Conservation (phyloP, 148 eudicot species). For the Amaranthus hypochondriacus region DNA sequence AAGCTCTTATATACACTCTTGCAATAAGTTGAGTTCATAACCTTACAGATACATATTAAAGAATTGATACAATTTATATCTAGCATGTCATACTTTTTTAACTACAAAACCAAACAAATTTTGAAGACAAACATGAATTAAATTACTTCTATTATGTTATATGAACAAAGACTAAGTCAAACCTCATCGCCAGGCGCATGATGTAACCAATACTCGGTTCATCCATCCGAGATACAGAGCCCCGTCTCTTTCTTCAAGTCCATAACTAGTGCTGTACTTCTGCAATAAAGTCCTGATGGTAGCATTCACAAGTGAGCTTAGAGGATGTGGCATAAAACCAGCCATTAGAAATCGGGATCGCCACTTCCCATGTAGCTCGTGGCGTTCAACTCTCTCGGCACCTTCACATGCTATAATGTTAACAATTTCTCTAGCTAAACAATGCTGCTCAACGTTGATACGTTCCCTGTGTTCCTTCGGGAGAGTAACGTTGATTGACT, state of each 20-base stretch:
- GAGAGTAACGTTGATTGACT: conserved; percentile 43
- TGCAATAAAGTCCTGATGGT: conserved; percentile 36
- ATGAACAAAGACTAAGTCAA: neutral
- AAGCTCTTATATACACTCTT: conserved; percentile 3
- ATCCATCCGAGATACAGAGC: conserved; percentile 55
- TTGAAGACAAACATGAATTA: neutral
- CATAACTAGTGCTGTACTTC: conserved; percentile 38
- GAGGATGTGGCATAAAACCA: conserved; percentile 49
- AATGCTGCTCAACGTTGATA: conserved; percentile 55
- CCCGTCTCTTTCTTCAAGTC: conserved; percentile 45
- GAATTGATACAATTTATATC: neutral
- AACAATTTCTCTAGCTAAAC: conserved; percentile 53
- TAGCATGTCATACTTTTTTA: neutral
- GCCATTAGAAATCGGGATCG: conserved; percentile 52
- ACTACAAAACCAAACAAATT: neutral
- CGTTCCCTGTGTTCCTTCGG: conserved; percentile 42
- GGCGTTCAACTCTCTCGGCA: conserved; percentile 56
- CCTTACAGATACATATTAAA: neutral
- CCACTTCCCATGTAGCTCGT: conserved; percentile 61
- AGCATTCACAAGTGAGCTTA: conserved; percentile 43
- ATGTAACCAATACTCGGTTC: conserved; percentile 37
- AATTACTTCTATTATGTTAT: neutral
- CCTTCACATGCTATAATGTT: conserved; percentile 63
- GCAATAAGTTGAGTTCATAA: neutral
- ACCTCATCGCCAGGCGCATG: conserved; percentile 57